These are phyloP conservation scores for Mortierella polycephala DNA, from an alignment of 371 early-diverging fungal genomes.

Conservation along the genomic window DNA sequence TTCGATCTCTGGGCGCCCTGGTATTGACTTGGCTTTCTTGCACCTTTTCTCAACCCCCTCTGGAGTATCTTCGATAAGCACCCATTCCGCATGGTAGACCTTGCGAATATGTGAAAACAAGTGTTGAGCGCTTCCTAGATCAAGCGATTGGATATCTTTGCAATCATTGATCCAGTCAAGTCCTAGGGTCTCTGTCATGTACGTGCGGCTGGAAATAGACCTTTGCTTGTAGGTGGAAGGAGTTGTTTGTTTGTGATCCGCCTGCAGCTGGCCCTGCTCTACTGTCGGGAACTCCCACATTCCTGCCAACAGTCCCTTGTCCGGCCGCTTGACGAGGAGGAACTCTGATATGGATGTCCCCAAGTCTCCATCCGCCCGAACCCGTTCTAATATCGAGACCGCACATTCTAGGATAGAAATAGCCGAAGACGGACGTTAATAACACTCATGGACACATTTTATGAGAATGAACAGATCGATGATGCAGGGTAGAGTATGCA, in stretches of 20 bases:
- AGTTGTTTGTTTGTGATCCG: conserved; percentile 4
- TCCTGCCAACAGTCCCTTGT: conserved; percentile 77
- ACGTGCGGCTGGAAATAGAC: conserved; percentile 44
- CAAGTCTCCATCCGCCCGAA: conserved; percentile 4
- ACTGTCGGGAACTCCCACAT: conserved; percentile 85
- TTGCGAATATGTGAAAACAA: conserved; percentile 80
- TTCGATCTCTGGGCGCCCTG: conserved; percentile 27
- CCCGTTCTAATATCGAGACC: conserved; percentile 68
- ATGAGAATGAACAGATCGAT: neutral
- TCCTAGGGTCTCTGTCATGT: conserved; percentile 46
- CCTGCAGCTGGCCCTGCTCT: conserved; percentile 53
- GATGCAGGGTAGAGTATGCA: conserved; percentile 27
- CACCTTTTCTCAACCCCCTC: neutral
- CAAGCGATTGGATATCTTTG: conserved; percentile 38
- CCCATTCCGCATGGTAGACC: conserved; percentile 68
- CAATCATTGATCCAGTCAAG: conserved; percentile 20
- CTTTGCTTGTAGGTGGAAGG: conserved; percentile 58
- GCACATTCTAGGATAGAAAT: conserved; percentile 59
- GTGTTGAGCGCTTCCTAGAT: conserved; percentile 72
- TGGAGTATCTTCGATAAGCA: conserved; percentile 53
- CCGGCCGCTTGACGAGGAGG: conserved; percentile 69
- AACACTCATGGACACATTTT: neutral
- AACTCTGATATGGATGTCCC: conserved; percentile 43
- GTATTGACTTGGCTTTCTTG: conserved; percentile 9
- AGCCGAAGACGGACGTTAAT: no score